phyloP scores from a whole-genome alignment of 177 flowering plant species.

The Telopea speciosissima region DNA sequence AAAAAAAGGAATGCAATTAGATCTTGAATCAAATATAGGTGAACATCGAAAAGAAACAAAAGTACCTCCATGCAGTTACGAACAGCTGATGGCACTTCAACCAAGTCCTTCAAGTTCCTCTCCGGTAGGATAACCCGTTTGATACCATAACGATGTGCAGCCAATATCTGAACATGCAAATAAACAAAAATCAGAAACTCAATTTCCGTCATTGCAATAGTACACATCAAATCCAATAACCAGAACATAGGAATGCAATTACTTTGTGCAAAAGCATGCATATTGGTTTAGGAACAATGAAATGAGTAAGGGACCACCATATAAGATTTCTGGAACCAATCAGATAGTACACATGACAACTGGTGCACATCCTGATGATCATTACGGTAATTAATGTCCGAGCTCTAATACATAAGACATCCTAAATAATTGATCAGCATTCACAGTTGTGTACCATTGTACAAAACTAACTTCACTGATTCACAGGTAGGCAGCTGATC shows the following conservation, averaged over 20 bases:
- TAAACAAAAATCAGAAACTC: background rate
- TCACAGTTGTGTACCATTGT: background rate
- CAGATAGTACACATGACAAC: background rate
- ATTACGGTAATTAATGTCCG: background rate
- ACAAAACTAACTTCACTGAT: background rate
- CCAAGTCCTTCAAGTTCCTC: slow-evolving; percentile 91
- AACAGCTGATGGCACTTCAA: slow-evolving; percentile 86
- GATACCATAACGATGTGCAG: slow-evolving; percentile 93
- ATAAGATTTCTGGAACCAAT: background rate
- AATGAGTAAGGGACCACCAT: background rate
- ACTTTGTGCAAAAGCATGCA: background rate
- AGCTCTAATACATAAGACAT: background rate
- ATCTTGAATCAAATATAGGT: background rate
- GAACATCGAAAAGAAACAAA: background rate
- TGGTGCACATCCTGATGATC: background rate
- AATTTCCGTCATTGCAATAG: background rate
- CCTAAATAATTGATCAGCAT: background rate
- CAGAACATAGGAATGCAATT: background rate
- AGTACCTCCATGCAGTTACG: slow-evolving; percentile 78
- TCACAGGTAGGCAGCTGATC: background rate
- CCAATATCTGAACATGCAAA: slow-evolving; percentile 57
- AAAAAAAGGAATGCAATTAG: background rate
- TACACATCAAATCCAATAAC: background rate
- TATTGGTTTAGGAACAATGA: background rate
- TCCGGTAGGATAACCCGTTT: slow-evolving; percentile 95